These are phyloP conservation scores for Antrodiella citrinella DNA, from an alignment of 768 basidiomycete genomes.

Conservation along the genomic window DNA sequence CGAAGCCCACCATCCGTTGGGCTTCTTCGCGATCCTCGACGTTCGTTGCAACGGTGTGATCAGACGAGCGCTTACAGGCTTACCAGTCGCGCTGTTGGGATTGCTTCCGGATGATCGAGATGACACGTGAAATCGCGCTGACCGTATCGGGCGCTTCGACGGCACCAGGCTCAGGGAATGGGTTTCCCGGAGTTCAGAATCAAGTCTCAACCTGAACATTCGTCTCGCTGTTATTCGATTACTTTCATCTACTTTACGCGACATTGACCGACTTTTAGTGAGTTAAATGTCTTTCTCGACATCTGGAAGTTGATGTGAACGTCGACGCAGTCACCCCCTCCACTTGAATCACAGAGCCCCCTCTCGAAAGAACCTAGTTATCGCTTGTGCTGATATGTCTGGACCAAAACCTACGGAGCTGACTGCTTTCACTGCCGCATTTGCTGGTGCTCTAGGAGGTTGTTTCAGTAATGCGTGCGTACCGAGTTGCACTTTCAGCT, in stretches of 20 bases:
- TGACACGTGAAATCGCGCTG: neutral
- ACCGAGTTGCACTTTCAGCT: no score
- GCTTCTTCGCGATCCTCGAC: neutral
- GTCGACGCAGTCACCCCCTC: neutral
- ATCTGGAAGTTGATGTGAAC: neutral
- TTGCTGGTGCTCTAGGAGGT: slow-evolving; percentile 89
- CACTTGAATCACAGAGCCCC: neutral
- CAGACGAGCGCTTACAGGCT: neutral
- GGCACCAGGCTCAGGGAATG: no score
- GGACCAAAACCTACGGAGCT: slow-evolving; percentile 49
- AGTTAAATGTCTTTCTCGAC: neutral
- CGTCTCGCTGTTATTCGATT: neutral
- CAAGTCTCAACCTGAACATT: neutral
- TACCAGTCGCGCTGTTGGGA: no score
- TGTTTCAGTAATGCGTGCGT: slow-evolving; percentile 91
- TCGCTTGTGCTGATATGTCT: slow-evolving; percentile 2
- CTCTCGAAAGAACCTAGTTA: neutral
- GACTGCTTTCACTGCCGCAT: slow-evolving; percentile 81
- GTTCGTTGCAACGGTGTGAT: neutral
- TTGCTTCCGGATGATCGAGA: no score
- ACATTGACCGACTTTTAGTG: neutral
- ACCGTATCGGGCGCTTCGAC: neutral
- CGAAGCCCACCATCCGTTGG: no score
- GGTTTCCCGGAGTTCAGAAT: neutral
- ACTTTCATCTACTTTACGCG: neutral